phyloP scores from a whole-genome alignment of 805 yeast genomes.

The Komagataella kurtzmanii region DNA sequence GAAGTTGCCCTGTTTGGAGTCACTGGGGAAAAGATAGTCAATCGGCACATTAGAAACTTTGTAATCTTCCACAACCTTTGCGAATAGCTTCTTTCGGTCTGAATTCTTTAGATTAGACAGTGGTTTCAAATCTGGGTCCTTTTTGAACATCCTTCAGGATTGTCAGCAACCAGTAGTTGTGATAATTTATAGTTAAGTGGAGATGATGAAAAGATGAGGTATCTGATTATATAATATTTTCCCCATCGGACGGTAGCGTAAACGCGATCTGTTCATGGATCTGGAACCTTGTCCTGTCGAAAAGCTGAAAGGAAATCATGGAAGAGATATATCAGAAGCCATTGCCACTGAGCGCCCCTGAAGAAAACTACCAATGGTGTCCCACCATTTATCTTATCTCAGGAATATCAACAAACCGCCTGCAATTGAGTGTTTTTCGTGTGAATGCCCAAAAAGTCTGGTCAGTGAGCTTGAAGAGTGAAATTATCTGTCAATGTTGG shows the following conservation, averaged over 20 bases:
- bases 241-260: neutral
- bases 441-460: conserved; percentile 18
- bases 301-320: neutral
- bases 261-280: neutral
- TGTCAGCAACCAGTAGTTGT: neutral
- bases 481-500: conserved; percentile 2
- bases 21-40: conserved; percentile 27
- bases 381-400: conserved; percentile 22
- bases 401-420: conserved; percentile 8
- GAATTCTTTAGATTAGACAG: conserved; percentile 71
- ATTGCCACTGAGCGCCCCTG: neutral
- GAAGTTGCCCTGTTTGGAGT: conserved; percentile 52
- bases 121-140: conserved; percentile 47
- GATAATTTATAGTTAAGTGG: neutral
- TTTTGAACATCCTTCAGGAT: conserved; percentile 31
- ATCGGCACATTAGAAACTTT: conserved; percentile 6
- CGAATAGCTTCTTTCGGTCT: conserved; percentile 41
- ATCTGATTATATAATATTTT: neutral
- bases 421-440: conserved; percentile 9
- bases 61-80: neutral
- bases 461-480: conserved; percentile 7
- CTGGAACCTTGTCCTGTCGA: neutral
- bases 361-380: conserved; percentile 7
- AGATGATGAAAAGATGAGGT: neutral
- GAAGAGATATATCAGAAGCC: neutral